These are phyloP conservation scores for Leccinum barrowsii DNA, from an alignment of 768 basidiomycete species.

Conservation along the genomic window DNA sequence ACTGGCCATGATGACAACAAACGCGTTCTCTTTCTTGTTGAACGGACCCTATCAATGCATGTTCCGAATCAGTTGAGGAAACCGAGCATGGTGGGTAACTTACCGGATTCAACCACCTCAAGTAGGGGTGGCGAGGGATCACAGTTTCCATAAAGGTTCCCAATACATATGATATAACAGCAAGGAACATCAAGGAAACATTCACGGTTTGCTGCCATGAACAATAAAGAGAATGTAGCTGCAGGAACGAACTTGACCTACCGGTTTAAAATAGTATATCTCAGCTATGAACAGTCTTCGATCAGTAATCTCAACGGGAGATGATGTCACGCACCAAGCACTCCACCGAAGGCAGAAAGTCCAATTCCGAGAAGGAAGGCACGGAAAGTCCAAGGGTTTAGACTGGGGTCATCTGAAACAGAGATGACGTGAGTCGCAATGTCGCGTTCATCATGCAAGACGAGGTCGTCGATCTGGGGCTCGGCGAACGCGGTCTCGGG, in stretches of 20 bases:
- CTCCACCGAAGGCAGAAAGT: constrained; percentile 49
- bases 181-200: constrained; percentile 54
- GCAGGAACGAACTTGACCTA: constrained; percentile 13
- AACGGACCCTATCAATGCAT: constrained; percentile 42
- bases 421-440: constrained; percentile 47
- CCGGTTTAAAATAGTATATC: constrained; percentile 61
- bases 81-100: background rate
- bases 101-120: constrained; percentile 52
- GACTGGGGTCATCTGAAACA: constrained; percentile 28
- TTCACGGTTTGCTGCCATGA: constrained; percentile 45
- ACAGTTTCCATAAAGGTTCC: constrained; percentile 45
- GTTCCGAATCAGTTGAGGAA: background rate
- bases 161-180: constrained; percentile 48
- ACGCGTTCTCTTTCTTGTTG: constrained; percentile 59
- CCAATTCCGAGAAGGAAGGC: constrained; percentile 53
- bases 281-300: constrained; percentile 37
- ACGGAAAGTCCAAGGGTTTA: constrained; percentile 38
- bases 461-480: constrained; percentile 8
- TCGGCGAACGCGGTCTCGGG: constrained; percentile 26
- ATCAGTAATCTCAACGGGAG: background rate
- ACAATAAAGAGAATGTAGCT: background rate
- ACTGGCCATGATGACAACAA: constrained; percentile 54
- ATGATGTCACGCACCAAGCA: constrained; percentile 38
- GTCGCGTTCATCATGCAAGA: constrained; percentile 43
- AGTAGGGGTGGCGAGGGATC: constrained; percentile 41